Evolutionary conservation across 1,284 basidiomycete genomes (phyloP).

Genomic region (Microbotryum violaceum): DNA sequence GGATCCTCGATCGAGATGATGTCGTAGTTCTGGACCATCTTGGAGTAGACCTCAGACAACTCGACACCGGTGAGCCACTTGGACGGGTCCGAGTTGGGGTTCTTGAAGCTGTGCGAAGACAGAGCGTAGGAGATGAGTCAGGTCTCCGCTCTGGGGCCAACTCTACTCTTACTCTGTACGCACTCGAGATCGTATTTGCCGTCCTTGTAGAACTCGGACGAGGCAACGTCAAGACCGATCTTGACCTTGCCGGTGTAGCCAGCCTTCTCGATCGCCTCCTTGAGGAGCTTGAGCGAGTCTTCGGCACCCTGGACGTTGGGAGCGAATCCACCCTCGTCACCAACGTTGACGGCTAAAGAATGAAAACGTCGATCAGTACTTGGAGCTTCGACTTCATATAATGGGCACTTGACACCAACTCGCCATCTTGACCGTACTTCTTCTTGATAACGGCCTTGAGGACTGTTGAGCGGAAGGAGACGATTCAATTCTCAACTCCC

Average conservation of each 20-base stretch:
- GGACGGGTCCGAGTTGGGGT: constrained; percentile 94
- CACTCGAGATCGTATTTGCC: constrained; percentile 99
- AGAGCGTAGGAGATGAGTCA: constrained; percentile 13
- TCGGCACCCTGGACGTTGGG: constrained; percentile 96
- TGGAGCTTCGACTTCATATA: not conserved
- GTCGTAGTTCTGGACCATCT: constrained; percentile 82
- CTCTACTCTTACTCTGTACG: constrained; percentile 38
- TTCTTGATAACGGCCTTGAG: constrained; percentile 99
- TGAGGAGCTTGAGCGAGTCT: constrained; percentile 92
- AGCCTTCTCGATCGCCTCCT: constrained; percentile 92
- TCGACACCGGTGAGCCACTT: constrained; percentile 88
- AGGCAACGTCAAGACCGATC: constrained; percentile 97
- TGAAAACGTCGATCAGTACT: not conserved
- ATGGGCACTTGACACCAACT: constrained; percentile 33
- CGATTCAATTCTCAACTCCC: too few species aligned
- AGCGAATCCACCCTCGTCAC: constrained; percentile 99
- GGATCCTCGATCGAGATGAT: constrained; percentile 98
- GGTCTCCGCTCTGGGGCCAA: constrained; percentile 16
- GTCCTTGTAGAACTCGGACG: constrained; percentile 99
- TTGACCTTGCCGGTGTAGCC: constrained; percentile 98
- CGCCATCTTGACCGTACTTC: constrained; percentile 98
- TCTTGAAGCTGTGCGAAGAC: constrained; percentile 53
- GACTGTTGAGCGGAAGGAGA: constrained; percentile 10
- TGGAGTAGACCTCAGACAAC: constrained; percentile 88
- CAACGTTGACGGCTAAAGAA: constrained; percentile 83